Conservation (phyloP, 768 basidiomycete genomes). For the Phlebiopsis gigantea region DNA sequence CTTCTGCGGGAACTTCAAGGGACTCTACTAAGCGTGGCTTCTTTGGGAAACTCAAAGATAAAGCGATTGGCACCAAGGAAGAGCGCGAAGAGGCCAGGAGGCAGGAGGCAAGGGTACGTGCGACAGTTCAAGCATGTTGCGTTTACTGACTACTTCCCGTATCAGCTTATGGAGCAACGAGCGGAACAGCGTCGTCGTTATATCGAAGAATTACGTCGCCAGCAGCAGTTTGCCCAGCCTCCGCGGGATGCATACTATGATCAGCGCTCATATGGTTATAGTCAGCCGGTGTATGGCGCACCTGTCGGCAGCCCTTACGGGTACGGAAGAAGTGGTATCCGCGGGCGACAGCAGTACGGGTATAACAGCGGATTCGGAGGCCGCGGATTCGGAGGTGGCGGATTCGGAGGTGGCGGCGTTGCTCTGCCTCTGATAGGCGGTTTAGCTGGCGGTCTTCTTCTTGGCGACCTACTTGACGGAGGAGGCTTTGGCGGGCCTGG, state of each 20-base stretch:
- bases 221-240: conserved; percentile 14
- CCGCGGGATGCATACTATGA: neutral
- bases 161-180: conserved; percentile 16
- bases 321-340: neutral
- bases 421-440: conserved; percentile 30
- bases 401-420: conserved; percentile 27
- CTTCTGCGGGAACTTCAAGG: neutral
- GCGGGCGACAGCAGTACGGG: neutral
- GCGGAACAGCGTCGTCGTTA: conserved; percentile 15
- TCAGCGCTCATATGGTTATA: neutral
- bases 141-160: neutral
- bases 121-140: neutral
- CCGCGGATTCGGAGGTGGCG: conserved; percentile 15
- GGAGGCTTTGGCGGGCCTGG: conserved; percentile 7
- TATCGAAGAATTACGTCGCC: conserved; percentile 11
- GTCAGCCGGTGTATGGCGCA: conserved; percentile 21
- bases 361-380: conserved; percentile 2
- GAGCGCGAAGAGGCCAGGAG: conserved; percentile 46
- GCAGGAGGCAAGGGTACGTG: conserved; percentile 20
- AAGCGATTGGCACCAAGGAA: conserved; percentile 57
- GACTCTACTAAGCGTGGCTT: conserved; percentile 37
- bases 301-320: conserved; percentile 18
- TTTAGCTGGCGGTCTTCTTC: conserved; percentile 31
- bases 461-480: conserved; percentile 24
- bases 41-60: conserved; percentile 59